Base-by-base conservation (phyloP, 2,329 filamentous ascomycete genomes). In the Cryphonectria naterciae region DNA sequence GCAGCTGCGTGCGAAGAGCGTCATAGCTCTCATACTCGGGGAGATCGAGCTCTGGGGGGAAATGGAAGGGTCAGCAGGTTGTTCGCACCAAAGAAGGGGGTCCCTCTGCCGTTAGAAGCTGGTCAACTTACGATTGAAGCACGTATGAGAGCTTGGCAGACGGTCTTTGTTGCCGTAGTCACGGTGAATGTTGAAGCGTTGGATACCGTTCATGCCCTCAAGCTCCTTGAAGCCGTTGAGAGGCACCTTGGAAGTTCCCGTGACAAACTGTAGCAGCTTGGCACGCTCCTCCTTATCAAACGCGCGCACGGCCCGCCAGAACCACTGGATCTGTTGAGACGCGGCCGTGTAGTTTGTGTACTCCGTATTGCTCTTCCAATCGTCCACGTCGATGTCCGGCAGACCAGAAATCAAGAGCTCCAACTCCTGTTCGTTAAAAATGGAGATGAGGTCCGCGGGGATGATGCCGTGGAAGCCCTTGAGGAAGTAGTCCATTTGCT, bases 271-370 rank as follows among this genome's bases (percentile, higher is more conserved):
- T 61, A 99, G 87, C 73, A 99, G 85, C 83, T 99, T 99, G 76
- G 96, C 96, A 72, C 94, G 93, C 83, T 99, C 97, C 84, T 99
- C 97, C 84, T 98, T 98, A 85, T 98, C 97, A 78, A 98, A 99
- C 5, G 95, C 97, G 76, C 96, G 91, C 60, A 99, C 90, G 37
- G 96, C 96, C 77, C 97, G 92, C 96, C 96, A 99, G 89, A 99
- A 99, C 96, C 96, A 99, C 80, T 98, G 95, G 72, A 99, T 97
- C 80, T 99, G 97, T 61, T 94, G 93, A 3, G 96, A 98, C 0
- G 95, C 95, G 43, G 93, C 92, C 5, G 90, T 94, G 84, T 99
- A 99, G 81, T 98, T 98, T 82, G 98, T 95, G 77, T 99, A 98
- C 79, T 99, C 97, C 2, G 95, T 97, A 82, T 98, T 97, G 83